Base-by-base conservation (phyloP, 352 stramenopile genomes). In the Phytopythium litorale region DNA sequence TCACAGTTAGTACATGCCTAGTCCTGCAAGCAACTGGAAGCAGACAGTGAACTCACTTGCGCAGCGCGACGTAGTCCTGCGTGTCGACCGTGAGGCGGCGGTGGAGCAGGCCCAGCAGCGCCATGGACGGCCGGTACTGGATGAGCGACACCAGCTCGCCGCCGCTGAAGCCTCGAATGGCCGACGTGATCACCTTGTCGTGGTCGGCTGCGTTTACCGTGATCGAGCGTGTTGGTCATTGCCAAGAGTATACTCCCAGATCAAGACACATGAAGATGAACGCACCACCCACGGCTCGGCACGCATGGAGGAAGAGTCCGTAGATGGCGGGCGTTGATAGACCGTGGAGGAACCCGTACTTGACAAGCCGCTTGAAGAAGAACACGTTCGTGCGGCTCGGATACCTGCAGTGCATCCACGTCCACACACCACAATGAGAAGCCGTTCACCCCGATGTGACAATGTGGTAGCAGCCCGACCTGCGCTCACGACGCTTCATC, bases 181-280 rank as follows among this genome's bases (percentile, higher is more conserved):
- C 84, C 1, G 79, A 83, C n/a, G 85, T 92, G 59, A 95, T 91
- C 8, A 95, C 71, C 59, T 88, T 79, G 64, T 93, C 81, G 43
- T 92, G 81, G 58, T 91, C 70, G 4, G 76, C 86, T 92, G 62
- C 32, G 68, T 52, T 8, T 35, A 45, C 1, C 40, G 21, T 0
- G 5, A 7, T 21, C 42, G 21, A 19, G 38, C 5, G 38, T 45
- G 12, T 45, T 45, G 15, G 15, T 46, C 8, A 46, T 4, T 23
- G 51, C 18, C 50, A 58, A 43, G 9, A 37, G 4, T 37, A 18
- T 3, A 32, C n/a, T 32, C 6, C 15, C 7, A 25, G 9, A 21
- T 11, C 35, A 40, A 16, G 15, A 40, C 18, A 11, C 37, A 7
- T 15, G n/a, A 9, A 13, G 13, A 37, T 25, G 30, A 40, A 64